Evolutionary conservation across 2,329 filamentous ascomycete species (phyloP).

Genomic region (Emericellopsis atlantica): DNA sequence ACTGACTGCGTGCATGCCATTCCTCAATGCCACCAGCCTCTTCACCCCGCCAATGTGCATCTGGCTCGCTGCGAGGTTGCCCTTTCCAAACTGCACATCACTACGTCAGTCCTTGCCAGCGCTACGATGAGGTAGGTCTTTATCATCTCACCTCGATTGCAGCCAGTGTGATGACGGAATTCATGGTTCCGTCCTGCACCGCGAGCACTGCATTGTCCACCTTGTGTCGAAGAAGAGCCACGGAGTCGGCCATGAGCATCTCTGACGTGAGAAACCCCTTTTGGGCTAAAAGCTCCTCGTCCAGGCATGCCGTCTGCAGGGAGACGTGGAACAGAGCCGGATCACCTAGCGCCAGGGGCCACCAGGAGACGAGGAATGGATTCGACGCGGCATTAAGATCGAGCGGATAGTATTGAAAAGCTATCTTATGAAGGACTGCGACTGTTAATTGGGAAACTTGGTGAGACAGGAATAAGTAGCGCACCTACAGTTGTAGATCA

Average conservation of each 20-base stretch:
- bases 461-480: neutral
- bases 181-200: constrained; percentile 40
- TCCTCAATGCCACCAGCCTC: constrained; percentile 32
- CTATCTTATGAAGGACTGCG: constrained; percentile 41
- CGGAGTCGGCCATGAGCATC: constrained; percentile 43
- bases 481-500: constrained; percentile 41
- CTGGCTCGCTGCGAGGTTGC: constrained; percentile 26
- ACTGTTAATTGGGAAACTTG: constrained; percentile 6
- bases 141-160: constrained; percentile 36
- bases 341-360: constrained; percentile 42
- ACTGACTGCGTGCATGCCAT: constrained; percentile 33
- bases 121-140: neutral
- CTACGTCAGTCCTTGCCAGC: no score
- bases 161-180: constrained; percentile 43
- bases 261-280: constrained; percentile 41
- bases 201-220: constrained; percentile 31
- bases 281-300: constrained; percentile 37
- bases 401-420: constrained; percentile 47
- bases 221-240: constrained; percentile 36
- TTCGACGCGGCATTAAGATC: constrained; percentile 39
- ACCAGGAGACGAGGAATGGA: constrained; percentile 47
- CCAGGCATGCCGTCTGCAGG: constrained; percentile 43
- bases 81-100: constrained; percentile 33
- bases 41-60: constrained; percentile 39
- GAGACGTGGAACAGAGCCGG: constrained; percentile 46